These are phyloP conservation scores for Mercurialis annua DNA, from an alignment of 345 rosid species.

Conservation along the genomic window DNA sequence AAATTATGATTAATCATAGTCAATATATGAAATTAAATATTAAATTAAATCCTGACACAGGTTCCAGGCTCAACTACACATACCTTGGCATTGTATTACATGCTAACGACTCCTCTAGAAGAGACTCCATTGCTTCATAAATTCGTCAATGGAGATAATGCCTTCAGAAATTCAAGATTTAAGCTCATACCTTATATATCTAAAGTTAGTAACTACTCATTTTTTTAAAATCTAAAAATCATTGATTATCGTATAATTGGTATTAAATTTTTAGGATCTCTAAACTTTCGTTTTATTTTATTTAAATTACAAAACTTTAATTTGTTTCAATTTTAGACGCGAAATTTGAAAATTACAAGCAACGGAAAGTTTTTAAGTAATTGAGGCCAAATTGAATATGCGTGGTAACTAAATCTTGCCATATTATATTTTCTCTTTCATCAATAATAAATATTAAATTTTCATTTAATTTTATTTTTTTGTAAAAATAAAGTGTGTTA, in stretches of 20 bases:
- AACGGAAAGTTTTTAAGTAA: no score
- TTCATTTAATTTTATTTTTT: no score
- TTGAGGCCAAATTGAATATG: no score
- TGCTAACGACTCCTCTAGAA: constrained; percentile 67
- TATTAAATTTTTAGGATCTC: no score
- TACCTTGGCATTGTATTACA: constrained; percentile 66
- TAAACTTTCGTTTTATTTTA: no score
- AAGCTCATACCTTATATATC: constrained; percentile 93
- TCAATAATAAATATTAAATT: no score
- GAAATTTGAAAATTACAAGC: no score
- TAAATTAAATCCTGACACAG: constrained; percentile 29
- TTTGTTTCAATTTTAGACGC: no score
- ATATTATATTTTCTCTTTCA: no score
- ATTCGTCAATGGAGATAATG: constrained; percentile 84
- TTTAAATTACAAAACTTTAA: no score
- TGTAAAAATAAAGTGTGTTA: neutral
- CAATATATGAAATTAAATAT: neutral
- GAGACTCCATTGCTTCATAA: constrained; percentile 65
- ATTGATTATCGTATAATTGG: no score
- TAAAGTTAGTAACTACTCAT: constrained; percentile 38
- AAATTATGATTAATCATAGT: neutral
- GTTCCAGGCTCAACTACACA: constrained; percentile 66
- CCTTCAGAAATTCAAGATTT: constrained; percentile 85
- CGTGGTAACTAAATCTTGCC: no score
- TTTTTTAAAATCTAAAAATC: neutral